These are phyloP conservation scores for Candida frijolesensis DNA, from an alignment of 1,139 yeast species.

Conservation along the genomic window DNA sequence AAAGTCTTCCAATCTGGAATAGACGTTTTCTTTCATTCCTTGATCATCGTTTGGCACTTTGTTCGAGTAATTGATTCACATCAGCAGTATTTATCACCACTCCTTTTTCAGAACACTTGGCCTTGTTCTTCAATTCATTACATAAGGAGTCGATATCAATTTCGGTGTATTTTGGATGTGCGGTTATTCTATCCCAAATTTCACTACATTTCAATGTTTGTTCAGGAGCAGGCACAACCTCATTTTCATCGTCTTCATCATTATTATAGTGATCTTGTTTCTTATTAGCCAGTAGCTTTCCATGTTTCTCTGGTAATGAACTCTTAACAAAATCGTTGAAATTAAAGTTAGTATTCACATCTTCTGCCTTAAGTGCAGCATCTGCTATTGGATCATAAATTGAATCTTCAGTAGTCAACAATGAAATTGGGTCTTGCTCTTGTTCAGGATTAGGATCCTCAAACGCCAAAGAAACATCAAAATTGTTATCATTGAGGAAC, in stretches of 20 bases:
- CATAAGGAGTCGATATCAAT: slow-evolving; percentile 93
- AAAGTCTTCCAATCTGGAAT: background rate
- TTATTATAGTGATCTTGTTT: background rate
- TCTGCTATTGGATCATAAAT: slow-evolving; percentile 58
- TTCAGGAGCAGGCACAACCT: slow-evolving; percentile 40
- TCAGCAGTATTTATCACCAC: slow-evolving; percentile 82
- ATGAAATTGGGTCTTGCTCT: slow-evolving; percentile 35
- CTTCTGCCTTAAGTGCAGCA: background rate
- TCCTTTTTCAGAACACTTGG: slow-evolving; percentile 93
- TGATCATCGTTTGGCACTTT: slow-evolving; percentile 24
- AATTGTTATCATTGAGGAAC: slow-evolving; percentile 48
- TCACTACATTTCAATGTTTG: slow-evolving; percentile 68
- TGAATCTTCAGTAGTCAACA: slow-evolving; percentile 64
- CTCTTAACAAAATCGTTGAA: slow-evolving; percentile 42
- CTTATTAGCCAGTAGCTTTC: slow-evolving; percentile 15
- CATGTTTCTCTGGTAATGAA: slow-evolving; percentile 17
- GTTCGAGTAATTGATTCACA: slow-evolving; percentile 64
- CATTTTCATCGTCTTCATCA: slow-evolving; percentile 26
- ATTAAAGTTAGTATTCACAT: slow-evolving; percentile 31
- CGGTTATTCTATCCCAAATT: slow-evolving; percentile 92
- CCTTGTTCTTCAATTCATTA: slow-evolving; percentile 82
- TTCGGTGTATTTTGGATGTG: slow-evolving; percentile 92
- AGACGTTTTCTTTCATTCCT: background rate
- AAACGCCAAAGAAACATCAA: slow-evolving; percentile 55
- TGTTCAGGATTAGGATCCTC: slow-evolving; percentile 20